Evolutionary conservation across 2,329 filamentous ascomycete species (phyloP), one percentile per base, ranked within the genome.

Genomic region (Fusarium kyushuense): DNA sequence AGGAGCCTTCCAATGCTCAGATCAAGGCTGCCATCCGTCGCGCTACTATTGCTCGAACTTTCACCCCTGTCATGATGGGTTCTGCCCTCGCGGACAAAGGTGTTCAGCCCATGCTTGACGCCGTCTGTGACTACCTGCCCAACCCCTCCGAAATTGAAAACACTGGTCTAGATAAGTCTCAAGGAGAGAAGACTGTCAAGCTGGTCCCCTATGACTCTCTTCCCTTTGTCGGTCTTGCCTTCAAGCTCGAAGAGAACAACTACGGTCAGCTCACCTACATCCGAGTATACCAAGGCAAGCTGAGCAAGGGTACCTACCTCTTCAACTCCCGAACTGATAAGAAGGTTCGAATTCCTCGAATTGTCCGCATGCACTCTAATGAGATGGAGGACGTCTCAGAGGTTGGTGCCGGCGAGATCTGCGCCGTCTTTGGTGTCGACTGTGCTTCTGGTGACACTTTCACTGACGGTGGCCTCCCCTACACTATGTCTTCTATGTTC

Each of bases 291-390:
- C 96, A 99, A 81, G 96, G 96, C 72, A 90, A 90, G 23, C 84
- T 99, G 63, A 91, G 85, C 78, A 98, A 97, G 86, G 93, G 94
- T 49, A 87, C 91, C 76, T 93, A 94, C 77, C 89, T 99, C 56
- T 97, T 91, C 87, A 99, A 98, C 81, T 94, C 94, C 11, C 90
- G 94, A 73, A 96, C 89, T 69, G 92, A 95, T 80, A 97, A 97
- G 86, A 97, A 95, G 84, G 91, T 99, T 77, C 94, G 96, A 81
- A 91, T 99, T 59, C 96, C 96, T 21, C 92, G 95, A 76, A 98
- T 99, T 75, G 96, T 99, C 66, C 93, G 96, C 67, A 99, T 99
- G 96, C 96, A 99, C 84, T 97, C 94, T 45, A 97, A 98, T 78
- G 96, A 99, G 77, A 97, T 99, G 95, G 96, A 99, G 80, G 96